These are phyloP conservation scores for Asclepias syriaca DNA, from an alignment of 257 asterid genomes.

Conservation along the genomic window DNA sequence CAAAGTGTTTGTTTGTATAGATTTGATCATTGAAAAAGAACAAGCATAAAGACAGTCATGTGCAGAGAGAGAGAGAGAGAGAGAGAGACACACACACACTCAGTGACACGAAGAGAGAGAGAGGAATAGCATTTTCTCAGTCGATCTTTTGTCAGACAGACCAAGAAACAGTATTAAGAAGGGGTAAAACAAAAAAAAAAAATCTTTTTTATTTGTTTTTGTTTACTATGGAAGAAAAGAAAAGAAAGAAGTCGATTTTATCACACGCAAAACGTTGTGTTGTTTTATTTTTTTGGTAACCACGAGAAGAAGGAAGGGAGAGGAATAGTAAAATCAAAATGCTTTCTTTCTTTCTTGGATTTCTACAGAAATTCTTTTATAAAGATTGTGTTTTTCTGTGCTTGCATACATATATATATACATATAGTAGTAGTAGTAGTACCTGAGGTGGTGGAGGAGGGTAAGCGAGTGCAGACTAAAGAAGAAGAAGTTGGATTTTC, in stretches of 20 bases:
- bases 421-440: not conserved
- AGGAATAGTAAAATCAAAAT: conserved; percentile 13
- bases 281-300: conserved; percentile 15
- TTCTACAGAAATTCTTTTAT: not conserved
- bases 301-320: not conserved
- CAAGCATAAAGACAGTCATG: conserved; percentile 12
- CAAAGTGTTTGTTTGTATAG: not conserved
- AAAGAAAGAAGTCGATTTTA: conserved; percentile 19
- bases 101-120: not conserved
- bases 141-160: conserved; percentile 41
- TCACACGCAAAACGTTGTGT: conserved; percentile 25
- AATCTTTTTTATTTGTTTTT: not conserved
- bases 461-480: conserved; percentile 56
- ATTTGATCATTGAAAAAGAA: conserved; percentile 2
- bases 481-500: conserved; percentile 46
- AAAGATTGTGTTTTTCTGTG: not conserved
- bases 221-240: too few species aligned
- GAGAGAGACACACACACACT: conserved; percentile 5
- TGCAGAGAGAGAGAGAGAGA: conserved; percentile 3
- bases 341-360: not conserved
- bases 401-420: too few species aligned
- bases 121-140: conserved; percentile 30
- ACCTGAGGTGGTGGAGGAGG: conserved; percentile 50
- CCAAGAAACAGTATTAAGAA: conserved; percentile 41
- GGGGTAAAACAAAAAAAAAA: not conserved